These are phyloP conservation scores for Solanum arcanum DNA, from an alignment of 257 asterid genomes.

Conservation along the genomic window DNA sequence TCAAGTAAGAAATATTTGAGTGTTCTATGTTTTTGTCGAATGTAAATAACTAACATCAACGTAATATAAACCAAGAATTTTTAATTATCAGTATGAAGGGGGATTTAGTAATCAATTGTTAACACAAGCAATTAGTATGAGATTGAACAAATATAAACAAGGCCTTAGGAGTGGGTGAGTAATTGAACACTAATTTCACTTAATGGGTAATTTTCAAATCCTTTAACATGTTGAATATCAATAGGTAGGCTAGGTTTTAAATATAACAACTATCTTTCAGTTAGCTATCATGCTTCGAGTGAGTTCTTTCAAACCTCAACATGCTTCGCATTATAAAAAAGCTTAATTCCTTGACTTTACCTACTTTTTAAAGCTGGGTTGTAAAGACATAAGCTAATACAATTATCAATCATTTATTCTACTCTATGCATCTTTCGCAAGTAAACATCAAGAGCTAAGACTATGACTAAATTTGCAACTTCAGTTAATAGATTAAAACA, in stretches of 20 bases:
- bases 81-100: background rate
- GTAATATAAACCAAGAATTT: too few relatives aligned
- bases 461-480: background rate
- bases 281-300: background rate
- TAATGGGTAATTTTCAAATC: background rate
- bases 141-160: background rate
- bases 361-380: background rate
- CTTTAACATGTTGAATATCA: background rate
- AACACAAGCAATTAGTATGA: background rate
- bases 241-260: background rate
- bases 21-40: too few relatives aligned
- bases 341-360: background rate
- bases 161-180: background rate
- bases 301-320: background rate
- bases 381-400: background rate
- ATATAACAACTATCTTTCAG: background rate
- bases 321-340: background rate
- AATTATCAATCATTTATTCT: background rate
- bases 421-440: background rate
- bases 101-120: background rate
- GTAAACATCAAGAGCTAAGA: background rate
- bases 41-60: too few relatives aligned
- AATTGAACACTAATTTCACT: background rate
- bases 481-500: too few relatives aligned
- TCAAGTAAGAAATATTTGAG: too few relatives aligned